phyloP scores from a whole-genome alignment of 106 monocot species.

The Amphibolis antarctica region DNA sequence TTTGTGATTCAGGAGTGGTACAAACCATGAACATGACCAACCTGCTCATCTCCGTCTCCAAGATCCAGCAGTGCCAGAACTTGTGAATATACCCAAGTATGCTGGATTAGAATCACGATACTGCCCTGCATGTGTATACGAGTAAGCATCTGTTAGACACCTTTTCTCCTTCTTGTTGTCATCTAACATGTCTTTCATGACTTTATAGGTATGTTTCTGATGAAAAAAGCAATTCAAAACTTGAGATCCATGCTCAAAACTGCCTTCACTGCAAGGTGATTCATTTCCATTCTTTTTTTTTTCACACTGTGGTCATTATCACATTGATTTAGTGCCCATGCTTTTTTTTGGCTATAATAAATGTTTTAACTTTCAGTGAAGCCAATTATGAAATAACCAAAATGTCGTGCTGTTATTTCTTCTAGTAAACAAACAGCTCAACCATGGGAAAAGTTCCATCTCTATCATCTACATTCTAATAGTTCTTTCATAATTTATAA shows the following conservation, averaged over 20 bases:
- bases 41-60: constrained; percentile 75
- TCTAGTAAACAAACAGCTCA: no score
- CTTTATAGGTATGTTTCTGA: constrained; percentile 64
- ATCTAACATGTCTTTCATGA: constrained; percentile 2
- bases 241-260: constrained; percentile 98
- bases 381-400: no score
- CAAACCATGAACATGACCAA: constrained; percentile 97
- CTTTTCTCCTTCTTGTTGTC: not conserved
- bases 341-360: no score
- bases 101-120: constrained; percentile 80
- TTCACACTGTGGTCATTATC: no score
- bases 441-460: no score
- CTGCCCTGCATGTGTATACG: constrained; percentile 94
- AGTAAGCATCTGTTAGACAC: constrained; percentile 34
- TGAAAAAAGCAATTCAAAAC: constrained; percentile 55
- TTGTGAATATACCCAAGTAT: constrained; percentile 63
- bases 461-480: no score
- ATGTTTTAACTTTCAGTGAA: no score
- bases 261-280: constrained; percentile 99
- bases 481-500: no score
- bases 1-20: constrained; percentile 62
- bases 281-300: not conserved
- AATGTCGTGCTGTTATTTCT: no score
- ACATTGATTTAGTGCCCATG: no score
- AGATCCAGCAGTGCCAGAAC: constrained; percentile 51